A percentile compares a stretch with the other conserved stretches of the same genome.
Conservation (phyloP, 495 filamentous ascomycete species). For the Alectoria sarmentosa region DNA sequence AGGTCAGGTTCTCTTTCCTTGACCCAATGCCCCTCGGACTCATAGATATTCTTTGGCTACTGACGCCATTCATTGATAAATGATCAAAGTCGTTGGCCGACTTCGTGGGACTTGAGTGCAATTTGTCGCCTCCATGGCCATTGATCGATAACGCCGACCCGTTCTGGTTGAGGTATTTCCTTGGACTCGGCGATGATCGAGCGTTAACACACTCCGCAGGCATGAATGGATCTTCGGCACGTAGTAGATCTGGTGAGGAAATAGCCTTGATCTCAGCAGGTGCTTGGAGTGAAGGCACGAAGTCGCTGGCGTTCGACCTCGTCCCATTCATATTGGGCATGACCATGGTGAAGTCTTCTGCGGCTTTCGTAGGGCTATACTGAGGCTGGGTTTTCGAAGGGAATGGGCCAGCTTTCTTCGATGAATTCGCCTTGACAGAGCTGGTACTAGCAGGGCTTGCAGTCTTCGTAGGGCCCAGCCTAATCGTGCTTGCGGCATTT, state of each 20-base stretch:
- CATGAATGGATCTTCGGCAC: constrained; percentile 11
- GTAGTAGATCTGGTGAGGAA: neutral
- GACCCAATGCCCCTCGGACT: constrained; percentile 20
- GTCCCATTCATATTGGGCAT: constrained; percentile 12
- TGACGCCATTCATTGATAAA: neutral
- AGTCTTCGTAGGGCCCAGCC: constrained; percentile 15
- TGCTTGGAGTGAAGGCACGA: neutral
- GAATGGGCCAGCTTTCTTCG: constrained; percentile 8
- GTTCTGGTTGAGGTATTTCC: neutral
- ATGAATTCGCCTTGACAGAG: neutral
- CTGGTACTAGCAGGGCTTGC: constrained; percentile 15
- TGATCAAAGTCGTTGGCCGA: constrained; percentile 4
- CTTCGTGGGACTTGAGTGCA: constrained; percentile 10
- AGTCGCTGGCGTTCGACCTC: neutral
- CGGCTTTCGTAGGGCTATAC: constrained; percentile 21
- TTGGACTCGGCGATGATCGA: constrained; percentile 4
- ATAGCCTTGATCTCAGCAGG: constrained; percentile 1
- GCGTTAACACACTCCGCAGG: neutral
- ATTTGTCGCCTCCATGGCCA: constrained; percentile 5
- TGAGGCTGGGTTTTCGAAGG: constrained; percentile 1
- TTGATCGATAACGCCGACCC: neutral
- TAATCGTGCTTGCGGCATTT: constrained; percentile 12
- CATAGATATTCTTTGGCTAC: constrained; percentile 22
- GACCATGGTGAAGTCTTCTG: constrained; percentile 20
- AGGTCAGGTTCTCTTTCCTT: constrained; percentile 20